Evolutionary conservation across 2,329 filamentous ascomycete genomes (phyloP).

Genomic region (Colletotrichum tanaceti): DNA sequence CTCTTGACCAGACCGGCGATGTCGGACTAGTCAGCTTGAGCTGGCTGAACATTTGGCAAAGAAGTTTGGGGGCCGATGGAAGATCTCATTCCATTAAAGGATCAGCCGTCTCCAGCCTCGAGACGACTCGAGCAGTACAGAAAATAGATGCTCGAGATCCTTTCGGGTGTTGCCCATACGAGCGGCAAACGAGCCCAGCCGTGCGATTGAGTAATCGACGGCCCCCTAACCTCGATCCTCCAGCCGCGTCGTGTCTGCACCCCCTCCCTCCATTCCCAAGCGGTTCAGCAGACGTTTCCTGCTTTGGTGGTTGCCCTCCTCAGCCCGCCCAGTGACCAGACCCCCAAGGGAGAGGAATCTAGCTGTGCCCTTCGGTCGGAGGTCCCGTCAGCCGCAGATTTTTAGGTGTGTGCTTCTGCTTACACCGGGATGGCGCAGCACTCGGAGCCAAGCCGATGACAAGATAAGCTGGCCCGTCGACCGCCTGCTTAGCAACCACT

Average conservation of each 20-base stretch:
- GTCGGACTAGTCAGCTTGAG: conserved; percentile 7
- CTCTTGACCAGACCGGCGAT: neutral
- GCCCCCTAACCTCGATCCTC: conserved; percentile 1
- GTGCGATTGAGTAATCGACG: conserved; percentile 10
- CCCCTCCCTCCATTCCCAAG: no score
- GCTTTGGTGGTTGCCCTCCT: neutral
- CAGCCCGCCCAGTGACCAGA: neutral
- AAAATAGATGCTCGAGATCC: neutral
- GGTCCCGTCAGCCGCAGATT: conserved; percentile 9
- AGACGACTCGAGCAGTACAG: neutral
- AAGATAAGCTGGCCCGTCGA: neutral
- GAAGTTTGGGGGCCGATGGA: neutral
- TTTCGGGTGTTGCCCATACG: conserved; percentile 8
- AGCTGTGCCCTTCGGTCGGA: neutral
- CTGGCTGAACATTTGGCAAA: neutral
- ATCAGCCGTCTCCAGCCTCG: neutral
- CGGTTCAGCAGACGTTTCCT: neutral
- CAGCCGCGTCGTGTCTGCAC: conserved; percentile 17
- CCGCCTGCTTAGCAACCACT: neutral
- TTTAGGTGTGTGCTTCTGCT: neutral
- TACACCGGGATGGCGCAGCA: conserved; percentile 20
- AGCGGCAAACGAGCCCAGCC: conserved; percentile 1
- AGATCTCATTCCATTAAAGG: neutral
- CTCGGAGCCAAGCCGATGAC: neutral
- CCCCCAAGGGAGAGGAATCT: neutral